Evolutionary conservation across 371 early-diverging fungal genomes (phyloP).

Genomic region (Mycotypha africana): DNA sequence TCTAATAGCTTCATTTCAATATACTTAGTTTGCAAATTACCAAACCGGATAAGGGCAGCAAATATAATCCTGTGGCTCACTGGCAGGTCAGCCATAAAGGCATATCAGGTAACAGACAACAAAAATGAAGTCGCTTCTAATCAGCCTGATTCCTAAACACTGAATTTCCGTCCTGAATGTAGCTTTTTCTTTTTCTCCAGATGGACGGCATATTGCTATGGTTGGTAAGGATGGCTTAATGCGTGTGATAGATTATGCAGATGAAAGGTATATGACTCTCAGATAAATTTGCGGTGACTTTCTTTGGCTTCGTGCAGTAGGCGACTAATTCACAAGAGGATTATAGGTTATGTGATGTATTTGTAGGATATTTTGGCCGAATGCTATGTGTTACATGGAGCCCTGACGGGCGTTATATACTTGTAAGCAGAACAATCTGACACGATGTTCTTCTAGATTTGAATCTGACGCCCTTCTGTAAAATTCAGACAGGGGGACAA

Average conservation of each 20-base stretch:
- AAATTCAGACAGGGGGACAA: constrained; percentile 69
- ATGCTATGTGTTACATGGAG: constrained; percentile 85
- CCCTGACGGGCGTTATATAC: constrained; percentile 81
- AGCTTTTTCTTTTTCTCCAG: constrained; percentile 80
- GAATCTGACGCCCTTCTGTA: background rate
- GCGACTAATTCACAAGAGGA: too few species aligned
- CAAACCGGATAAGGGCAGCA: constrained; percentile 33
- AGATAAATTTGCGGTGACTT: too few species aligned
- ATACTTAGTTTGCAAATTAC: constrained; percentile 41
- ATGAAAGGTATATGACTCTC: constrained; percentile 5
- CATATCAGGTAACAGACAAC: constrained; percentile 47
- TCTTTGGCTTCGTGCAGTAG: too few species aligned
- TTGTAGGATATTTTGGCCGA: constrained; percentile 74
- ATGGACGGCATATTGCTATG: constrained; percentile 69
- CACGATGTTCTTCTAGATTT: background rate
- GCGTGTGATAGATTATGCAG: constrained; percentile 55
- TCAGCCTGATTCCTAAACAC: too few species aligned
- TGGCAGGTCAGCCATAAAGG: constrained; percentile 65
- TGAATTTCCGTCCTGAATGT: too few species aligned
- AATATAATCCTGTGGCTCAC: constrained; percentile 65
- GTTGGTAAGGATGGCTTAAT: constrained; percentile 69
- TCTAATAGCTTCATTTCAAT: background rate
- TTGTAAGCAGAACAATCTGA: constrained; percentile 44
- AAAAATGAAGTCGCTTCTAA: background rate
- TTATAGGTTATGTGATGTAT: constrained; percentile 61